phyloP scores from a whole-genome alignment of 208 protist genomes.

The Crithidia mellificae region DNA sequence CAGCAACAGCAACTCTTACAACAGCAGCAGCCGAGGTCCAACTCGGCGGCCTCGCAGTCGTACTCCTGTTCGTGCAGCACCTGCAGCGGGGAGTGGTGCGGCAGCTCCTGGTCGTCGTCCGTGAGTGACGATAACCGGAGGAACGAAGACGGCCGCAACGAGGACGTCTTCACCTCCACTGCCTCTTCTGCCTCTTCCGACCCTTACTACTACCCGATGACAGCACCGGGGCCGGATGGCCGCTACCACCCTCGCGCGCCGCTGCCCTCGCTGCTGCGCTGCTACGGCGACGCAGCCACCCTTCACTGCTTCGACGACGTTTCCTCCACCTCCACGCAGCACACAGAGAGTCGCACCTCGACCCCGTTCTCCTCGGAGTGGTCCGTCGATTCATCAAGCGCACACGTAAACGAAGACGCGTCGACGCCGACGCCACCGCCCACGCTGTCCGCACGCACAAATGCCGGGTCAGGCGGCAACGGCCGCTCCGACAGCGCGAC shows the following conservation, averaged over 20 bases:
- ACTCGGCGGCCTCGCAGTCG: not conserved
- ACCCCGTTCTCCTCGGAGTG: slow-evolving; percentile 31
- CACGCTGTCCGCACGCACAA: no score
- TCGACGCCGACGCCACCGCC: not conserved
- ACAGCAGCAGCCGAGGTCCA: not conserved
- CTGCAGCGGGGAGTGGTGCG: not conserved
- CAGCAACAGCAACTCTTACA: no score
- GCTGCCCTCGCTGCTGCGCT: slow-evolving; percentile 23
- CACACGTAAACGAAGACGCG: not conserved
- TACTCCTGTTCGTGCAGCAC: slow-evolving; percentile 5
- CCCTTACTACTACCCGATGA: slow-evolving; percentile 13
- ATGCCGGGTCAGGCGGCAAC: not conserved
- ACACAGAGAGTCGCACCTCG: slow-evolving; percentile 20
- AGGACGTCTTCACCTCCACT: not conserved
- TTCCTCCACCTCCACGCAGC: slow-evolving; percentile 16
- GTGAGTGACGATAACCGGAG: not conserved
- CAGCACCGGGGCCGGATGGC: slow-evolving; percentile 10
- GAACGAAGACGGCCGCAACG: no score
- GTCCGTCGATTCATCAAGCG: slow-evolving; percentile 17
- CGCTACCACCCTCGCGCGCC: slow-evolving; percentile 23
- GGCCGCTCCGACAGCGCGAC: not conserved
- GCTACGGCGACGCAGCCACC: slow-evolving; percentile 25
- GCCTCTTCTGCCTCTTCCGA: not conserved
- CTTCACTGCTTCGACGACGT: slow-evolving; percentile 14
- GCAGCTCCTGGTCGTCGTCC: slow-evolving; percentile 14